Base-by-base conservation (phyloP, 1,284 basidiomycete genomes). In the Sutorius eximius region DNA sequence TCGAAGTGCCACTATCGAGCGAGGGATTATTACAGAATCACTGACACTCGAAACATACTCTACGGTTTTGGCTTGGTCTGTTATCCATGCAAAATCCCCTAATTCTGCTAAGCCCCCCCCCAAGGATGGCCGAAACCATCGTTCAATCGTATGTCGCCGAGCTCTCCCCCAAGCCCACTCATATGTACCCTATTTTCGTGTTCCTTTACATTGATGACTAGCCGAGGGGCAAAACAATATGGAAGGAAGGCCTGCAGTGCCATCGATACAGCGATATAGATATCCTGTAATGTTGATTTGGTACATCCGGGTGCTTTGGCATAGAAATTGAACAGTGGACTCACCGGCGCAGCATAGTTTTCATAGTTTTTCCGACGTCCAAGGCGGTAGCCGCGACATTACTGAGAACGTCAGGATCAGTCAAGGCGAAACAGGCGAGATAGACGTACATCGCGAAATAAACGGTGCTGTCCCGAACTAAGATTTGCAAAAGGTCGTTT, bases 371-470 rank as follows among this genome's bases (percentile, higher is more conserved):
- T 33, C 37, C 52, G 13, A 62, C 11, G 3, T 51, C 13, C 37
- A 65, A 22, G 15, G 16, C 30, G 12, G 55, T 44, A 3, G 55
- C 49, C 13, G 12, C 30, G 3, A 40, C 5, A n/a, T 36, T 51
- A 9, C 61, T 63, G 33, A 38, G 11, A n/a, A 15, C 11, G 33
- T 7, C 18, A 9, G 50, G 46, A 32, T 37, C 38, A 13, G 2
- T 18, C 37, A 24, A 29, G 29, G 29, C 2, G 7, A 45, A 5
- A 11, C 30, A 1, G 15, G 29, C 5, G 11, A 8, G 10, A 16
- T 5, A 13, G 18, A 55, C 63, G 2, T 44, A 65, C 62, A 63
- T 56, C 1, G 52, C 53, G 2, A 61, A 63, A 44, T 63, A 63
- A 20, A 63, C 27, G 0, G 50, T 65, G 43, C 61, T 61, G 47